Percentiles rank a stretch among this genome's conserved stretches.
Evolutionary conservation across 2,329 filamentous ascomycete genomes (phyloP).

Genomic region (Hortaea werneckii): DNA sequence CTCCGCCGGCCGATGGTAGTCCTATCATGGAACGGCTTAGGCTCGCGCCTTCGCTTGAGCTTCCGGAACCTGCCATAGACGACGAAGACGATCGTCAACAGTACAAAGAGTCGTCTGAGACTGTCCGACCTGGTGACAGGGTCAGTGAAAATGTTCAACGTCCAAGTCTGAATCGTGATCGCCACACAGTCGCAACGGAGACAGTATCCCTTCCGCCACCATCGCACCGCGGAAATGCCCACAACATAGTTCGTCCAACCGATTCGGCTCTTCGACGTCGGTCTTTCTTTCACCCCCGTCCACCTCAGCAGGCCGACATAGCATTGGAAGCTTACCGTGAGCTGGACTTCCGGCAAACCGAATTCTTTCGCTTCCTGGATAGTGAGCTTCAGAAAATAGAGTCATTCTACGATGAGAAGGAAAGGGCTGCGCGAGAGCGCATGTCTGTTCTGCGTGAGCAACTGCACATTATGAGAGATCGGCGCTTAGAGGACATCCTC

Average conservation of each 20-base stretch:
- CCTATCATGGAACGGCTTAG: conserved; percentile 5
- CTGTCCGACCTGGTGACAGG: not conserved
- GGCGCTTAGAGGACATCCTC: conserved; percentile 63
- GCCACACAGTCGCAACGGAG: not conserved
- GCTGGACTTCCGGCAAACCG: conserved; percentile 62
- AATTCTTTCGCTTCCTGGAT: conserved; percentile 82
- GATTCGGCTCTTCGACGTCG: conserved; percentile 1
- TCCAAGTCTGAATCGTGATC: not conserved
- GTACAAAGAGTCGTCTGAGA: conserved; percentile 4
- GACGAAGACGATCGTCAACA: conserved; percentile 4
- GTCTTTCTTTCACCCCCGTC: not conserved
- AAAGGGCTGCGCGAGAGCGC: conserved; percentile 77
- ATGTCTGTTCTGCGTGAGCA: conserved; percentile 72
- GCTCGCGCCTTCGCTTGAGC: conserved; percentile 42
- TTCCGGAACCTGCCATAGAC: conserved; percentile 44
- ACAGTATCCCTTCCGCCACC: conserved; percentile 5
- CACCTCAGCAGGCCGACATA: conserved; percentile 23
- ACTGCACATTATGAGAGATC: conserved; percentile 84
- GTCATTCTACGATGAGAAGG: conserved; percentile 76
- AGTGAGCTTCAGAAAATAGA: conserved; percentile 85
- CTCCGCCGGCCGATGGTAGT: conserved; percentile 31
- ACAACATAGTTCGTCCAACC: conserved; percentile 11
- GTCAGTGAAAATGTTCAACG: not conserved
- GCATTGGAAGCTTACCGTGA: conserved; percentile 50
- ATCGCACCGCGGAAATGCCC: conserved; percentile 18